phyloP scores from a whole-genome alignment of 1,139 yeast species.

The Blastobotrys buckinghamii region DNA sequence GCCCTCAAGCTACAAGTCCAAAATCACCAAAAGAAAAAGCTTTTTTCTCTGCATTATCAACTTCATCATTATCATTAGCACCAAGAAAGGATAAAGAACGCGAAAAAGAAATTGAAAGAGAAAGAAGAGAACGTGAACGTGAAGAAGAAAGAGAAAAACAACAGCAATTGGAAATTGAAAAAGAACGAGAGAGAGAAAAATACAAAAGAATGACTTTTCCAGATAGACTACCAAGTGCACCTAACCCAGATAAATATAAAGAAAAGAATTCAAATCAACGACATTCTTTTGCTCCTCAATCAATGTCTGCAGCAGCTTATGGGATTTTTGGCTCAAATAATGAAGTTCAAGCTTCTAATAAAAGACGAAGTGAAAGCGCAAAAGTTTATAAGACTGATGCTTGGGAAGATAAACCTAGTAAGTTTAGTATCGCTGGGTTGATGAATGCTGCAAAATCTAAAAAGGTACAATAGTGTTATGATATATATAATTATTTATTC shows the following conservation, averaged over 20 bases:
- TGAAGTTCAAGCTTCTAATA: neutral
- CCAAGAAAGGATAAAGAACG: too few species aligned
- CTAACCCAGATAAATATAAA: neutral
- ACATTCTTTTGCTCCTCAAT: neutral
- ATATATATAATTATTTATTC: neutral
- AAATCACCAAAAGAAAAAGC: neutral
- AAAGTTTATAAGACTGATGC: conserved; percentile 1
- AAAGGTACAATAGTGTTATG: neutral
- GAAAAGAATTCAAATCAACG: neutral
- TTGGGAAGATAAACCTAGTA: conserved; percentile 17
- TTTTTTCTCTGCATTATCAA: neutral
- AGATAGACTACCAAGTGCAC: neutral
- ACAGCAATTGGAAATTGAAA: neutral
- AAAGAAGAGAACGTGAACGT: neutral
- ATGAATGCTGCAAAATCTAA: conserved; percentile 21
- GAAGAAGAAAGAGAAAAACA: neutral
- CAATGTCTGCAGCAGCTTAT: neutral
- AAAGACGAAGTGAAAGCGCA: neutral
- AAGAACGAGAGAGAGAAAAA: neutral
- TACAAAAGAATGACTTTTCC: neutral
- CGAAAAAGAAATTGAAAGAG: too few species aligned
- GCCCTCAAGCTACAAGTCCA: neutral
- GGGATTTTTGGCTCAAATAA: neutral
- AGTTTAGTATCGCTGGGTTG: conserved; percentile 22
- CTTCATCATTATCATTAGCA: neutral